Evolutionary conservation across 2,329 filamentous ascomycete species (phyloP), one percentile per base, ranked within the genome.

Genomic region (Diaporthe sp.): DNA sequence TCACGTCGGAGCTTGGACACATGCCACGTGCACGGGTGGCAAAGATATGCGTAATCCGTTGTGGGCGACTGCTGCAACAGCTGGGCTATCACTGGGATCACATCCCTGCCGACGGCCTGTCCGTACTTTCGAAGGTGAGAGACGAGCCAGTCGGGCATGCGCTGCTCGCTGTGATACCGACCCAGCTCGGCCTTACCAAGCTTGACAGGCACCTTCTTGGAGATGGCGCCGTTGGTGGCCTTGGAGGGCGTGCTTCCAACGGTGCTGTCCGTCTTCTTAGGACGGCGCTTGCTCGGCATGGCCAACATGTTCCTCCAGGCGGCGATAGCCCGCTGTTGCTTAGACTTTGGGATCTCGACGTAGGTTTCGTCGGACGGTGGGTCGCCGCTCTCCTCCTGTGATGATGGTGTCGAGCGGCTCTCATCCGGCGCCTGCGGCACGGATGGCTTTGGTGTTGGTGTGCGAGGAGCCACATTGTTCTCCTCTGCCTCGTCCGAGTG

Each of bases 1-100:
- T 98, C 96, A 76, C 87, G 89, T n/a, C 89, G 90, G 71, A 97
- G 88, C 80, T 98, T 98, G 71, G 94, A 94, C 37, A 98, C 89
- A 80, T 98, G 96, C 67, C 92, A 88, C 0, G 95, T 93, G 65
- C 88, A 87, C 1, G 93, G 90, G 80, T 95, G 92, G 82, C 96
- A 98, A 46, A 98, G 87, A 80, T 95, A 98, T 8, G 94, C 94
- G 78, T 91, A 91, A 72, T 90, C 87, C 1, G 95, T 94, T 6
- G 86, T 85, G 10, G 84, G 81, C 79, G 94, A 94, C 73, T 93
- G 88, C 55, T 92, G 88, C 58, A 94, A 90, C 15, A 95, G 86
- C 77, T 90, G 88, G 28, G 87, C 84, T 31, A 96, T 85, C 2
- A 92, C 88, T 0, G 90, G 89, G 72, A 95, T 87, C 13, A 95